Conservation (phyloP, 2,329 filamentous ascomycete genomes). For the Blastomyces emzantsi region DNA sequence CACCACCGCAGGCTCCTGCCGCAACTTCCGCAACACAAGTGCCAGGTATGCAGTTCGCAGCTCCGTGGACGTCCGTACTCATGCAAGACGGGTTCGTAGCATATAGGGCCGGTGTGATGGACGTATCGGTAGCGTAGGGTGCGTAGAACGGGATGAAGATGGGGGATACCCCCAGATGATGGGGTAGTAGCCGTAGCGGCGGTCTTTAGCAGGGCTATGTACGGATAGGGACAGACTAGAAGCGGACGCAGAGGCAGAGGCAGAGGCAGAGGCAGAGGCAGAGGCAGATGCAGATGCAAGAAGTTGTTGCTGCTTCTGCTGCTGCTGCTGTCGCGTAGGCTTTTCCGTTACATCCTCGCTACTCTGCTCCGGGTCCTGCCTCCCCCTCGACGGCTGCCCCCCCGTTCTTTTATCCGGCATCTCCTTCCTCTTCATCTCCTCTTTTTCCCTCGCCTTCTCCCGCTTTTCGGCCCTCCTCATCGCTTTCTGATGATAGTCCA, state of each 20-base stretch:
- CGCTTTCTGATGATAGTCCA: constrained; percentile 21
- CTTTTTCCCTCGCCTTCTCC: neutral
- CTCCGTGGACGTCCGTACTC: constrained; percentile 30
- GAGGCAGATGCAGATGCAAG: neutral
- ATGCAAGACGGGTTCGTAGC: constrained; percentile 40
- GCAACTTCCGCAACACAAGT: constrained; percentile 37
- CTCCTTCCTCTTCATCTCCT: neutral
- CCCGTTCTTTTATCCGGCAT: neutral
- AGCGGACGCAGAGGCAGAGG: no score
- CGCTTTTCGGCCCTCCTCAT: neutral
- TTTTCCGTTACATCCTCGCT: neutral
- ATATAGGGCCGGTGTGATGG: constrained; percentile 36
- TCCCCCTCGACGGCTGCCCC: neutral
- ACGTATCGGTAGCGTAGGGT: constrained; percentile 40
- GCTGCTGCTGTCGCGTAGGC: no score
- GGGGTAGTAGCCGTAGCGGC: constrained; percentile 16
- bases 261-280: neutral
- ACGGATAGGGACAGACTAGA: neutral
- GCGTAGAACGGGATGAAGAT: constrained; percentile 39
- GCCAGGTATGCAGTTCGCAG: constrained; percentile 42
- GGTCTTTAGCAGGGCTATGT: neutral
- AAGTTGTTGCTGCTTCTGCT: neutral
- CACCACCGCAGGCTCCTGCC: constrained; percentile 33
- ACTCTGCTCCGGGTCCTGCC: neutral
- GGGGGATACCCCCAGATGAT: constrained; percentile 40